Evolutionary conservation across 768 basidiomycete genomes (phyloP).

Genomic region (Tulasnella sp.): DNA sequence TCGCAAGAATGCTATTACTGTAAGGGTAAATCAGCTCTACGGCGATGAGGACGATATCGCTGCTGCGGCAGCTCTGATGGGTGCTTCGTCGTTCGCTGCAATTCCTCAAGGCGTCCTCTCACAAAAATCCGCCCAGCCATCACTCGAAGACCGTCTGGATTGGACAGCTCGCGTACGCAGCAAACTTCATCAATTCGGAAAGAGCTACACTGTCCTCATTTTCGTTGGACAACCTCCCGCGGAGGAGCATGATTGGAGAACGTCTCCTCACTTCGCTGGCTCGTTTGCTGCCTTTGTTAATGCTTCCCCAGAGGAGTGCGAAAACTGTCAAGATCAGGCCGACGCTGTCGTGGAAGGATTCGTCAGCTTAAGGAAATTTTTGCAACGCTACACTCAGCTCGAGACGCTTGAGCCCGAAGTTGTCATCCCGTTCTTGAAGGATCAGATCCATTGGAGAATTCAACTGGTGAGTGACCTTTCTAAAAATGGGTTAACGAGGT

Average conservation of each 20-base stretch:
- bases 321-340: slow-evolving; percentile 3
- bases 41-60: too few relatives aligned
- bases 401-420: slow-evolving; percentile 4
- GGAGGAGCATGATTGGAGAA: not conserved
- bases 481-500: not conserved
- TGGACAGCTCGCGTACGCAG: slow-evolving; percentile 1
- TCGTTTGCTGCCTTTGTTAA: not conserved
- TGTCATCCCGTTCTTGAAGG: not conserved
- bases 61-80: too few relatives aligned
- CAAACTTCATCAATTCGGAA: not conserved
- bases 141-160: too few relatives aligned
- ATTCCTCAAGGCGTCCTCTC: not conserved
- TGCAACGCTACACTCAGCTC: not conserved
- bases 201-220: slow-evolving; percentile 1
- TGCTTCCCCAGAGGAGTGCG: not conserved
- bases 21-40: slow-evolving; percentile 3
- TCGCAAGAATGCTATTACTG: not conserved
- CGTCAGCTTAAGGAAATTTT: not conserved
- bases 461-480: slow-evolving; percentile 3
- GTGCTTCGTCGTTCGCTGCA: too few relatives aligned
- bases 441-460: slow-evolving; percentile 1
- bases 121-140: not conserved
- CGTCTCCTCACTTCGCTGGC: not conserved
- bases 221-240: slow-evolving; percentile 2
- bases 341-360: not conserved